These are phyloP conservation scores for Trypanosoma rangeli DNA, from an alignment of 208 protist genomes.

Conservation along the genomic window DNA sequence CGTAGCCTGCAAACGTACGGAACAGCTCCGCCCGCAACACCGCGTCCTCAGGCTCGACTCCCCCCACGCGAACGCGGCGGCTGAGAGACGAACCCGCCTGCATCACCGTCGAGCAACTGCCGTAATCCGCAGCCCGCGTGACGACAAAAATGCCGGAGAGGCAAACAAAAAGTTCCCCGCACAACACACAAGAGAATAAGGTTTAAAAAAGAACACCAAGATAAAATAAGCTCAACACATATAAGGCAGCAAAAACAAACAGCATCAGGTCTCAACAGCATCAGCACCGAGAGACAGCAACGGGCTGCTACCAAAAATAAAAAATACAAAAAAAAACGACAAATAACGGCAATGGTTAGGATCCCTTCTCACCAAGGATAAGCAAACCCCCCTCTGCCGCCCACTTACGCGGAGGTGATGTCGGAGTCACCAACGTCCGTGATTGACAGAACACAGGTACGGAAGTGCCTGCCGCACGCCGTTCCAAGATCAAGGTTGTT, in stretches of 20 bases:
- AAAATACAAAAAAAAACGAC: slow-evolving; percentile 12
- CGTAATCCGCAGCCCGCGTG: neutral
- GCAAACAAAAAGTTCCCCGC: neutral
- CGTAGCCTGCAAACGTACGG: slow-evolving; percentile 61
- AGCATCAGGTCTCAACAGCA: neutral
- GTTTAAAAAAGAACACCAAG: slow-evolving; percentile 3
- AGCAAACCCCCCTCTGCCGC: slow-evolving; percentile 1
- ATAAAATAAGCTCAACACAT: too few species aligned
- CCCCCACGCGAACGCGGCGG: slow-evolving; percentile 52
- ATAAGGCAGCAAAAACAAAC: slow-evolving; percentile 1
- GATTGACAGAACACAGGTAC: slow-evolving; percentile 96
- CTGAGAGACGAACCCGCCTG: slow-evolving; percentile 16
- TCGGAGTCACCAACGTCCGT: slow-evolving; percentile 97
- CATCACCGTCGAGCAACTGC: slow-evolving; percentile 6
- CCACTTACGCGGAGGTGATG: slow-evolving; percentile 80
- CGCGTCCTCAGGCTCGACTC: slow-evolving; percentile 48
- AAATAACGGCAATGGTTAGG: neutral
- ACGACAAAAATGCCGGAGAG: too few species aligned
- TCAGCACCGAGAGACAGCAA: slow-evolving; percentile 10
- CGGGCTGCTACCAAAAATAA: neutral
- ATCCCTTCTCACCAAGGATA: neutral
- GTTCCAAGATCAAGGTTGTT: slow-evolving; percentile 99
- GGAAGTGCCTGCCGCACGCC: slow-evolving; percentile 99
- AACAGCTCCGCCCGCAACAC: slow-evolving; percentile 53
- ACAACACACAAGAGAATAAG: slow-evolving; percentile 4